phyloP scores from a whole-genome alignment of 352 stramenopile species.

The Hyaloperonospora arabidopsidis region DNA sequence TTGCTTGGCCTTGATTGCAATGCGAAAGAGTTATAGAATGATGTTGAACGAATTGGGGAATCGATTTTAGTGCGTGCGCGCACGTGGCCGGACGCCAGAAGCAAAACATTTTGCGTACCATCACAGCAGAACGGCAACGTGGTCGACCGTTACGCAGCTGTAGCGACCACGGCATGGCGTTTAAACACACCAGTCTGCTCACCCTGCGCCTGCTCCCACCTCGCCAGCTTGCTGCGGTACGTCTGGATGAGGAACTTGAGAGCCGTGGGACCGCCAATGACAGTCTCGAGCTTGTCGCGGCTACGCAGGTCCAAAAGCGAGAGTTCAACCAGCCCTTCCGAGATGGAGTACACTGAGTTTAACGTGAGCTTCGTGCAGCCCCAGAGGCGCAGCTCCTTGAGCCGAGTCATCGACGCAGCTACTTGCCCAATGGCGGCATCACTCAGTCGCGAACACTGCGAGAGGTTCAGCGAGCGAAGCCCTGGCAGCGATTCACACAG shows the following conservation, averaged over 20 bases:
- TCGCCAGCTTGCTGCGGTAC: constrained; percentile 51
- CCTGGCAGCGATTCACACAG: constrained; percentile 42
- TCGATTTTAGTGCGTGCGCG: no score
- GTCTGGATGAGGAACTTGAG: constrained; percentile 77
- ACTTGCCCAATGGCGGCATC: constrained; percentile 60
- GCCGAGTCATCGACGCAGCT: constrained; percentile 37
- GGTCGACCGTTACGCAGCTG: constrained; percentile 38
- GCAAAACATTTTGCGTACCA: constrained; percentile 5
- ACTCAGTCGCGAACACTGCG: constrained; percentile 73
- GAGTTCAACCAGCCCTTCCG: constrained; percentile 49
- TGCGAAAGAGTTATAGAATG: no score
- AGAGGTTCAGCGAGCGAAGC: constrained; percentile 69
- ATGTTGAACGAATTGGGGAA: no score
- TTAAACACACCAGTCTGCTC: constrained; percentile 72
- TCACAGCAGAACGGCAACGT: constrained; percentile 12
- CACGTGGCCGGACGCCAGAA: constrained; percentile 7
- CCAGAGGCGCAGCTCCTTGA: constrained; percentile 77
- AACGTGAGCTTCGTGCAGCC: constrained; percentile 76
- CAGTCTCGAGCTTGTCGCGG: constrained; percentile 62
- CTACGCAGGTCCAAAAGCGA: constrained; percentile 70
- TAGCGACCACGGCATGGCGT: constrained; percentile 40
- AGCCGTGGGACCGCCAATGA: constrained; percentile 67
- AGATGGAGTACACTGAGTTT: constrained; percentile 61
- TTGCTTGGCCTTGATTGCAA: no score
- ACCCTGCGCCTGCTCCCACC: constrained; percentile 61